A percentile compares a stretch with the other conserved stretches of the same genome.
Evolutionary conservation across 2,329 filamentous ascomycete species (phyloP).

Genomic region (Botrytis squamosa): DNA sequence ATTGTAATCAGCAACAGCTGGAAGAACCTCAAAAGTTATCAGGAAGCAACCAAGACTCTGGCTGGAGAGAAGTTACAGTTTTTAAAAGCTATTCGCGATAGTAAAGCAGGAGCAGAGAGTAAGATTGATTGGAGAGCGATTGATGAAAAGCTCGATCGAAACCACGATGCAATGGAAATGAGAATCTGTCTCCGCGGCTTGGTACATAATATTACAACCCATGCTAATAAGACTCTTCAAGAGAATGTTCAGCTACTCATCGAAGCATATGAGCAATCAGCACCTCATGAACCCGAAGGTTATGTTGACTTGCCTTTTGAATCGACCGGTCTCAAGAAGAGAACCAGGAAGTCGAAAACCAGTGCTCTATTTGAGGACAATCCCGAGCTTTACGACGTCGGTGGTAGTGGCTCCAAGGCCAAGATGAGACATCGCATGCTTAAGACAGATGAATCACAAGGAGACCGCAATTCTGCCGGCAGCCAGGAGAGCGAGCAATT

Average conservation of each 20-base stretch:
- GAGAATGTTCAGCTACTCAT: slow-evolving; percentile 34
- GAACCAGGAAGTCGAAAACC: not conserved
- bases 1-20: slow-evolving; percentile 41
- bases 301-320: slow-evolving; percentile 20
- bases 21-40: slow-evolving; percentile 46
- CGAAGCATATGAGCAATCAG: slow-evolving; percentile 30
- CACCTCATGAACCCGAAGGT: slow-evolving; percentile 30
- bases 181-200: slow-evolving; percentile 36
- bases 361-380: not conserved
- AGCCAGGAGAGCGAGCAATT: not conserved
- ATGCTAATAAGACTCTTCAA: slow-evolving; percentile 36
- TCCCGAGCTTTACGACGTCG: slow-evolving; percentile 2
- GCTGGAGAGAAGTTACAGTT: slow-evolving; percentile 48
- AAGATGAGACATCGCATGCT: slow-evolving; percentile 18
- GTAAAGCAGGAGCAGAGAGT: slow-evolving; percentile 43
- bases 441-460: slow-evolving; percentile 9
- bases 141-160: slow-evolving; percentile 44
- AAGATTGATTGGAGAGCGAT: slow-evolving; percentile 53
- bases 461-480: not conserved
- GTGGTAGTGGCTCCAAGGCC: slow-evolving; percentile 3
- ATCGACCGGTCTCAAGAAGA: slow-evolving; percentile 4
- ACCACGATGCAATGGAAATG: slow-evolving; percentile 38
- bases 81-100: slow-evolving; percentile 46
- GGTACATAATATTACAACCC: slow-evolving; percentile 31
- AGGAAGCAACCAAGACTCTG: slow-evolving; percentile 45